phyloP scores from a whole-genome alignment of 768 basidiomycete genomes.

The Boletus rubroflammeus region DNA sequence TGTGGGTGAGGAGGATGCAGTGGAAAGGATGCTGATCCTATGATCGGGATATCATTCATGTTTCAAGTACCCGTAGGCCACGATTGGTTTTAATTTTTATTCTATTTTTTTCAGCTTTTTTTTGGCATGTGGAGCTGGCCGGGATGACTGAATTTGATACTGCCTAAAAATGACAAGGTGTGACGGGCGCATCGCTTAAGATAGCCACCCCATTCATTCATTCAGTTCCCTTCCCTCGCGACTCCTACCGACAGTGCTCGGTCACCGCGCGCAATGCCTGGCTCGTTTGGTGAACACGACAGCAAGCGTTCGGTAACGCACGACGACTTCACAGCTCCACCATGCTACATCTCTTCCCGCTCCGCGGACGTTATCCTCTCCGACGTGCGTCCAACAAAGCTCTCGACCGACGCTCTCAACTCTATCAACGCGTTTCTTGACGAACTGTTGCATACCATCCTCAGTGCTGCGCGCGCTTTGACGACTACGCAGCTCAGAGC shows the following conservation, averaged over 20 bases:
- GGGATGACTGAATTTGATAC: background rate
- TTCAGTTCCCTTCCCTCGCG: constrained; percentile 12
- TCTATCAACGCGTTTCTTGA: constrained; percentile 80
- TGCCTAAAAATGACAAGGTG: constrained; percentile 5
- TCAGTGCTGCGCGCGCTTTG: constrained; percentile 63
- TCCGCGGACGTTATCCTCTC: constrained; percentile 91
- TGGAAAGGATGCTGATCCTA: constrained; percentile 19
- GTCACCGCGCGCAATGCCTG: constrained; percentile 40
- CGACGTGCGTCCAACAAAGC: constrained; percentile 87
- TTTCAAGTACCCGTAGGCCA: background rate
- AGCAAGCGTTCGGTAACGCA: constrained; percentile 9
- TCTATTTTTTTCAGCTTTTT: background rate
- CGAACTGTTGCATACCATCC: constrained; percentile 75
- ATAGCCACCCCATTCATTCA: constrained; percentile 12
- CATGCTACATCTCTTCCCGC: constrained; percentile 74
- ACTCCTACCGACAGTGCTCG: constrained; percentile 9
- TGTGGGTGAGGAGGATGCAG: constrained; percentile 20
- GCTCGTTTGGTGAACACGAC: constrained; percentile 39
- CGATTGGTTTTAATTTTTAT: background rate
- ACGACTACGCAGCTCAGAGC: constrained; percentile 70
- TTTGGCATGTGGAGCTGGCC: background rate
- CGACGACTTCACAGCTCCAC: constrained; percentile 37
- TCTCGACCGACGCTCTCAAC: constrained; percentile 72
- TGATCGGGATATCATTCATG: background rate
- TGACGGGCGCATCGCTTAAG: constrained; percentile 20